Conservation (phyloP, 352 stramenopile species). For the Phytopythium sindhum region DNA sequence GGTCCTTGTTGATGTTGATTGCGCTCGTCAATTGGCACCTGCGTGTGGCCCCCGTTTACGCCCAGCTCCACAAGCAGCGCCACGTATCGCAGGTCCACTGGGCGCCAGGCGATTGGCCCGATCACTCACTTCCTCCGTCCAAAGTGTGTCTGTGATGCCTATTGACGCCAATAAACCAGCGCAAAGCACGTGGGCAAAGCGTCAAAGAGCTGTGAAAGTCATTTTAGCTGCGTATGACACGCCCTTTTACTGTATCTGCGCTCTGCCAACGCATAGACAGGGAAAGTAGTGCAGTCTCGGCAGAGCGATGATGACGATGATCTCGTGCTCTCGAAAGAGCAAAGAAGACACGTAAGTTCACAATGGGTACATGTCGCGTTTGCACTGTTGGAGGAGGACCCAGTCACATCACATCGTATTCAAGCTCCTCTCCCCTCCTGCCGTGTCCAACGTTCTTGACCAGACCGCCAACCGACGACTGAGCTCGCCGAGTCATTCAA, state of each 20-base stretch:
- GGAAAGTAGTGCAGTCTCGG: not conserved
- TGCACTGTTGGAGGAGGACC: not conserved
- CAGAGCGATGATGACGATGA: not conserved
- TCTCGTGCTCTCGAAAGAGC: not conserved
- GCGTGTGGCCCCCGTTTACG: not conserved
- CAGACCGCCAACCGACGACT: not conserved
- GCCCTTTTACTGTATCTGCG: not conserved
- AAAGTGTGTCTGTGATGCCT: not conserved
- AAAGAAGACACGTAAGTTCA: slow-evolving; percentile 2
- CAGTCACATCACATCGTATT: not conserved
- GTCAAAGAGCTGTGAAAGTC: not conserved
- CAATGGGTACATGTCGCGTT: not conserved
- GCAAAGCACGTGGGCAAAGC: not conserved
- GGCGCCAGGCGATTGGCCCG: slow-evolving; percentile 1
- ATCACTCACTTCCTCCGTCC: not conserved
- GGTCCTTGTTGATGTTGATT: slow-evolving; percentile 5
- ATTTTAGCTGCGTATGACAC: not conserved
- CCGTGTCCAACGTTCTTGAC: slow-evolving; percentile 6
- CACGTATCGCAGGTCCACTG: slow-evolving; percentile 7
- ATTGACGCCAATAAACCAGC: not conserved
- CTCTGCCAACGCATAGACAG: not conserved
- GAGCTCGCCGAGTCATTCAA: not conserved
- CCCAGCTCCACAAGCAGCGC: not conserved
- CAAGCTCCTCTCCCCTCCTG: not conserved
- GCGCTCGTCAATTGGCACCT: not conserved